A percentile compares a stretch with the other conserved stretches of the same genome.
phyloP scores from a whole-genome alignment of 495 filamentous ascomycete genomes.

The Glarea lozoyensis region DNA sequence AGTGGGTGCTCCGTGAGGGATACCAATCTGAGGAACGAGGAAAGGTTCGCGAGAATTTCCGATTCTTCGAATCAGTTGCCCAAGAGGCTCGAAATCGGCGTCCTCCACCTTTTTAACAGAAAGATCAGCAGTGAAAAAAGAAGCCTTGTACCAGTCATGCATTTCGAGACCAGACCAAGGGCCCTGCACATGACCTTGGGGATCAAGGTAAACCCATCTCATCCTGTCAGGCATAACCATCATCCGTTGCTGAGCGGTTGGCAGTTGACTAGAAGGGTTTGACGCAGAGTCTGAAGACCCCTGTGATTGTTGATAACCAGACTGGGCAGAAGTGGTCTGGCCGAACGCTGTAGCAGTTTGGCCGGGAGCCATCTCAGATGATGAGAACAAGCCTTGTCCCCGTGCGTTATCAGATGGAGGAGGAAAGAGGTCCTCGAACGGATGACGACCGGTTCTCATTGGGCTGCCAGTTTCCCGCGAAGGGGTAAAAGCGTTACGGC shows the following conservation, averaged over 20 bases:
- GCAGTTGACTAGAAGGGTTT: conserved; percentile 33
- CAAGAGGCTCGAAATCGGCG: conserved; percentile 88
- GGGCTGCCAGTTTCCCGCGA: conserved; percentile 54
- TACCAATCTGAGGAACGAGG: conserved; percentile 91
- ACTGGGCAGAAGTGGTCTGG: conserved; percentile 8
- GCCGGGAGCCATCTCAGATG: conserved; percentile 6
- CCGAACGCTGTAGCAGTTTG: conserved; percentile 15
- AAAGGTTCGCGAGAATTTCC: conserved; percentile 97
- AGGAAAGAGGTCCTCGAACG: conserved; percentile 47
- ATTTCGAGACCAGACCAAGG: conserved; percentile 96
- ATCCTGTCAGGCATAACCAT: conserved; percentile 99
- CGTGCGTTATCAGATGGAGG: conserved; percentile 25
- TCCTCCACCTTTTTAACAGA: conserved; percentile 93
- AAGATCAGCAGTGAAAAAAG: conserved; percentile 91
- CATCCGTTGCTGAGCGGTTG: conserved; percentile 64
- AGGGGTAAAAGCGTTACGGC: conserved; percentile 39
- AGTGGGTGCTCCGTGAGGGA: conserved; percentile 68
- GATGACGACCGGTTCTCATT: conserved; percentile 44
- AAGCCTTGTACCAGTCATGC: conserved; percentile 99
- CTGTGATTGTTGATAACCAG: conserved; percentile 21
- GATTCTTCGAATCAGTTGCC: conserved; percentile 88
- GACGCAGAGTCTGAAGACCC: conserved; percentile 16
- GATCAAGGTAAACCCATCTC: conserved; percentile 96
- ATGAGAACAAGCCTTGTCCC: conserved; percentile 15
- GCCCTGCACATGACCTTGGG: conserved; percentile 82